Base-by-base conservation (phyloP, 106 monocot species). In the Ottelia alismoides region DNA sequence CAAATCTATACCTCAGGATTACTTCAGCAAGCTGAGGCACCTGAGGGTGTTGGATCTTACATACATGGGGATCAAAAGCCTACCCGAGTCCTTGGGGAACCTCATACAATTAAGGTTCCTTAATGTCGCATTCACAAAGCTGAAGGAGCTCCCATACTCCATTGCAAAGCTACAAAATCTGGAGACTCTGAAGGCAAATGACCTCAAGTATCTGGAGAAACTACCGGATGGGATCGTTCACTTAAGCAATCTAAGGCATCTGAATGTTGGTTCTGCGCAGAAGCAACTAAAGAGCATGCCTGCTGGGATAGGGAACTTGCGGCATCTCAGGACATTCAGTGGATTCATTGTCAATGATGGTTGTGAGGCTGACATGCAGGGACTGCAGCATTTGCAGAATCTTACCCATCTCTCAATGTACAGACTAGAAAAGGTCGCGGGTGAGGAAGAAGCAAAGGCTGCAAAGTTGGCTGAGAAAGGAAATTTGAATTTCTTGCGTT, bases 141-240 rank as follows among this genome's bases (percentile, higher is more conserved):
- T 47, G 20, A 47, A 47, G 0, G 21, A 21, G n/a, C 21, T 47
- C n/a, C 47, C 47, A 19, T 4, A 19, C 1, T 47, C 47, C 21
- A 57, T 79, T 2, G 47, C 55, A 2, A 44, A 22, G n/a, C 67
- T 78, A 0, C 5, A 20, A 29, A 73, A 73, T 18, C 28, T 78
- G 18, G 67, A 73, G 21, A 68, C 49, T 6, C 55, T 78, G 24
- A 55, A 58, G 5, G 24, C 47, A 47, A 47, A 47, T 47, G 47
- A 21, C 0, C 21, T 21, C 4, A 47, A 19, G 1, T n/a, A 17
- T 7, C 21, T 47, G n/a, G 0, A 10, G 0, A 2, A 1, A 21
- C 47, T 47, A 19, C 47, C 47, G n/a, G 12, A 47, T n/a, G 47
- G 47, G 1, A 21, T 47, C 0, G 21, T 4, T 47, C 47, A 47